Evolutionary conservation across 352 stramenopile species (phyloP), one percentile per base, ranked within the genome.

Genomic region (Phytophthora meadii): DNA sequence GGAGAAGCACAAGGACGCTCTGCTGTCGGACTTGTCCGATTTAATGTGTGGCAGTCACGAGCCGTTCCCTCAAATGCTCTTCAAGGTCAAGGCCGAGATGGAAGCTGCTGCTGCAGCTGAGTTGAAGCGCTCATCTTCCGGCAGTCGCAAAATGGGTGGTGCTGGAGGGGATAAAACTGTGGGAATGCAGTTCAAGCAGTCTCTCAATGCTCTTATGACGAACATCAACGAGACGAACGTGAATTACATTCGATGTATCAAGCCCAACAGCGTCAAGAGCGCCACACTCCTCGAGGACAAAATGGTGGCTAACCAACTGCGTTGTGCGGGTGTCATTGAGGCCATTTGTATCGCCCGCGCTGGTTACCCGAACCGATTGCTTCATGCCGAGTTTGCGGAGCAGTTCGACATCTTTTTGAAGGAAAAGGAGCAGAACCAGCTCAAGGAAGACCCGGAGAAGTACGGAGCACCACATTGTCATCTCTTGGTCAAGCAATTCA

Each of bases 1-100:
- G 3, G 95, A 98, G 64, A 98, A 98, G 67, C 97, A 98, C 81
- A 95, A 97, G 68, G 92, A 98, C 65, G 88, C 89, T 3, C 66
- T 98, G 30, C 89, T 94, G 9, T 95, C 96, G 24, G 94, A 98
- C 68, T 81, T 99, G 47, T 93, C 89, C 30, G 72, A 87, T 28
- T 70, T 93, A 9, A 88, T 93, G 81, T 78, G 78, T 15, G 54
- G 62, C 28, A 89, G 82, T 44, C 44, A 63, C 24, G 71, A 87
- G 41, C 27, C 53, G 25, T 92, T 89, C 53, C 54, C 87, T n/a
- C 63, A 70, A 22, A 70, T 83, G 63, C 70, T 92, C 5, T 93
- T 93, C 54, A 69, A 74, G 30, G 74, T 79, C 8, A 79, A 74
- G 30, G 70, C 68, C n/a, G 63, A 82, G 25, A 54, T 67, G 1